Base-by-base conservation (phyloP, 23 red algal genomes). In the Pyropia yezoensis region DNA sequence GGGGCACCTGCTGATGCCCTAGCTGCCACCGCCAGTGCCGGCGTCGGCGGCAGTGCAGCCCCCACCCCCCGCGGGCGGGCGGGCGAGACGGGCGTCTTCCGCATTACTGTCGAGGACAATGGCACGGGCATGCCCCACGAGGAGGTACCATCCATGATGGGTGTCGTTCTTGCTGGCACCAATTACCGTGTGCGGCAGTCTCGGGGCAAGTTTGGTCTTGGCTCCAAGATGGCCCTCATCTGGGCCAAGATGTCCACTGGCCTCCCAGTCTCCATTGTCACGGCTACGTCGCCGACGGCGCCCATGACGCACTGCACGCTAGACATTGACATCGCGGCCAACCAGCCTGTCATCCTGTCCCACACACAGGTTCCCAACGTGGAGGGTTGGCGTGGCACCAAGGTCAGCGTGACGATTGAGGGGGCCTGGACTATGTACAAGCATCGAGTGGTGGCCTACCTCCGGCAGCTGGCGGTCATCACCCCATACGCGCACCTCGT, bases 191-290 rank as follows among this genome's bases (percentile, higher is more conserved):
- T 95, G 32, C 75, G 77, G 2, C 89, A 95, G 81, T 69, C 73
- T 14, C 74, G 89, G 15, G 89, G 89, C 16, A 95, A 95, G 70
- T 95, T 95, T 51, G 89, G 89, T 9, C 81, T 95, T 1, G 89
- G 89, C 51, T 95, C 89, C 52, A 95, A 95, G 34, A 95, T 95
- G 89, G 89, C 89, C 32, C 80, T 95, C 25, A 85, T 95, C 45
- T 95, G 89, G 89, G 57, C 75, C 32, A 95, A 95, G 70, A 95
- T 95, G 89, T 74, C 65, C 69, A 95, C 89, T 55, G 81, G 81
- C 33, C 67, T 95, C 7, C 80, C 89, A 6, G 69, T 95, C 16
- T 63, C 62, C 29, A 74, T 95, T 52, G 62, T 53, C 69, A 81
- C 89, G 14, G 63, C 80, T 14, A 33, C 51, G 58, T 39, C 15